A percentile compares a stretch with the other conserved stretches of the same genome.
Evolutionary conservation across 139 green algal genomes (phyloP).

Genomic region (Zygnema circumcarinatum): DNA sequence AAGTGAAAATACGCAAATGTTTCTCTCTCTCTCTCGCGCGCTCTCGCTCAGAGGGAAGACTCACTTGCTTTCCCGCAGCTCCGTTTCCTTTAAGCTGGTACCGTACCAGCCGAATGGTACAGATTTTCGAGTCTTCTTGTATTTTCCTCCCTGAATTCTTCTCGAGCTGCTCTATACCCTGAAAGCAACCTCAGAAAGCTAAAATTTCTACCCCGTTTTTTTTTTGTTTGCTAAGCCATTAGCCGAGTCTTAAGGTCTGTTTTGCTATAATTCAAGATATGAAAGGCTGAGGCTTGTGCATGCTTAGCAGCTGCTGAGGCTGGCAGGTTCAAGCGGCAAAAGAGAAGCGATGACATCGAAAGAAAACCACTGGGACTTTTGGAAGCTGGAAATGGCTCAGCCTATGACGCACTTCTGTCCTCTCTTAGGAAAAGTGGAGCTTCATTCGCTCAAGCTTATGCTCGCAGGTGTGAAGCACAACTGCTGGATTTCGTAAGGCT

Average conservation of each 20-base stretch:
- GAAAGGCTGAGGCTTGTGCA: neutral
- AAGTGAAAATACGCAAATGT: too few species aligned
- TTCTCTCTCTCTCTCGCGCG: too few species aligned
- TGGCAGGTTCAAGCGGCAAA: neutral
- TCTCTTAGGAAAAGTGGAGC: neutral
- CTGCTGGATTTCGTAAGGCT: neutral
- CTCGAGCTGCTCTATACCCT: neutral
- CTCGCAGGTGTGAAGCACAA: neutral
- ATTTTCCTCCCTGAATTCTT: neutral
- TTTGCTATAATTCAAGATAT: too few species aligned
- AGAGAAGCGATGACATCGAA: neutral
- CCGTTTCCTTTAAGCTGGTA: too few species aligned
- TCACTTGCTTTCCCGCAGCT: too few species aligned
- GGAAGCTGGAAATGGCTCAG: neutral
- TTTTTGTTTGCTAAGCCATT: too few species aligned
- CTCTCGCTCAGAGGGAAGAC: too few species aligned
- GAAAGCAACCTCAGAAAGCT: neutral
- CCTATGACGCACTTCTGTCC: constrained; percentile 13
- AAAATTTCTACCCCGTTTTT: too few species aligned
- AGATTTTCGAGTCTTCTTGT: too few species aligned
- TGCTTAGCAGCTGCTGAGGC: neutral
- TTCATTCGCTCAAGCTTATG: constrained; percentile 3
- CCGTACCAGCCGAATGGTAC: too few species aligned
- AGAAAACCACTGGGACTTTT: neutral
- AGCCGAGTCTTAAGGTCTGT: too few species aligned